Base-by-base conservation (phyloP, 176 grass and related monocot genomes). In the Oryza meridionalis region DNA sequence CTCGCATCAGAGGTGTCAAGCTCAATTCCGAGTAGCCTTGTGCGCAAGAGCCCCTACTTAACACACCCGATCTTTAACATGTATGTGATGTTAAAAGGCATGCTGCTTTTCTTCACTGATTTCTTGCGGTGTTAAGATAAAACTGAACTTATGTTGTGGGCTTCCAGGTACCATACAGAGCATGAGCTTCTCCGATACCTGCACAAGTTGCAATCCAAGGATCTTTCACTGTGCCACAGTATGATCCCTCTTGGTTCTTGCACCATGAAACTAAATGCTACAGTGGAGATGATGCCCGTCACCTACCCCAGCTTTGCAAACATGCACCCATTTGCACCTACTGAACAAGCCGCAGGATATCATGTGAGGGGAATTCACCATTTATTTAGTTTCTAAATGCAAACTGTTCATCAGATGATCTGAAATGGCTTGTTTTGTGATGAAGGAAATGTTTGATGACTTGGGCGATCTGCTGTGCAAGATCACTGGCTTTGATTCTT, bases 161-260 rank as follows among this genome's bases (percentile, higher is more conserved):
- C 76, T 83, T 94, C 85, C 77, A 98, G 96, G 87, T 98, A 96
- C 80, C 96, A 92, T 80, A 99, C 96, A 63, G 96, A 99, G 88
- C 96, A 99, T 4, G 96, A 99, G 77, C 94, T 99, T 59, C 92
- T 99, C 37, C 91, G 96, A 27, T 99, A 99, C 84, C 81, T 99
- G 15, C 91, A 99, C 76, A 99, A 92, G 85, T 83, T 96, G 81
- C 96, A 99, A 84, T 84, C 81, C 31, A 99, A 91, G 79, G 96
- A 96, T 92, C 89, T 99, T 31, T 99, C 96, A 12, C 77, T 99
- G 15, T 99, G 96, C 81, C 96, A 99, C 85, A 99, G 96, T 82
- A 99, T 99, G 96, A 99, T 99, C 75, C 93, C 96, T 78, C 91
- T 99, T 61, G 96, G 96, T 81, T 99, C 96, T 73, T 99, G 96